Evolutionary conservation across 345 rosid genomes (phyloP).

Genomic region (Aquilaria malaccensis): DNA sequence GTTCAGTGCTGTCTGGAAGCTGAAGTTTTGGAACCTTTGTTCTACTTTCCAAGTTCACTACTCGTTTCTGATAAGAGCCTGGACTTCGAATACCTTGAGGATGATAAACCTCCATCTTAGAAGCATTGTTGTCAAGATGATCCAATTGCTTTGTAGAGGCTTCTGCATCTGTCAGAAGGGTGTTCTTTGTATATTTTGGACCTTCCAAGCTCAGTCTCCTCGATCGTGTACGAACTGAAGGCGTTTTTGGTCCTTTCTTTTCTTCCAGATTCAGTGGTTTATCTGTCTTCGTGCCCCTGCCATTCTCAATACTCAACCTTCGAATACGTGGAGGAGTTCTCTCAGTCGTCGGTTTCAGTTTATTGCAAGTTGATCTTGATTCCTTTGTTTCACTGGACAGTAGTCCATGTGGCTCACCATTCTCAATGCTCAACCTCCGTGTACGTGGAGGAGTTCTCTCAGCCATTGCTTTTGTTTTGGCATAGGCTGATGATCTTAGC

Average conservation of each 20-base stretch:
- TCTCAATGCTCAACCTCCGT: constrained; percentile 54
- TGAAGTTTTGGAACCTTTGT: constrained; percentile 47
- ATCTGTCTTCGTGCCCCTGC: constrained; percentile 37
- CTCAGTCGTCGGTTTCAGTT: constrained; percentile 31
- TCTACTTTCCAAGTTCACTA: constrained; percentile 33
- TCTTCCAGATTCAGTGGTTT: constrained; percentile 29
- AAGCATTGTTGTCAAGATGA: constrained; percentile 20
- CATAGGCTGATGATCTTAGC: constrained; percentile 27
- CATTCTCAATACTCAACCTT: constrained; percentile 59
- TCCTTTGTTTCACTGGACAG: constrained; percentile 29
- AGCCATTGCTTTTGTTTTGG: constrained; percentile 22
- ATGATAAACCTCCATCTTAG: constrained; percentile 21
- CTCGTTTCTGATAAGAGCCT: constrained; percentile 33
- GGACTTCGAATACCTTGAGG: constrained; percentile 51
- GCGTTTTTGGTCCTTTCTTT: constrained; percentile 42
- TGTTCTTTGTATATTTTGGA: constrained; percentile 32
- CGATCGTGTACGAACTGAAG: constrained; percentile 35
- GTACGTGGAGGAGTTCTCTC: constrained; percentile 63
- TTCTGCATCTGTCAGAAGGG: constrained; percentile 27
- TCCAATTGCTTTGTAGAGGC: constrained; percentile 21
- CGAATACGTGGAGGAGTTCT: constrained; percentile 64
- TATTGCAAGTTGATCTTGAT: constrained; percentile 34
- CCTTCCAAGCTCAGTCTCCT: constrained; percentile 66
- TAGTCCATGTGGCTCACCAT: constrained; percentile 26
- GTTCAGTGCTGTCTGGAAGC: constrained; percentile 54